phyloP scores from a whole-genome alignment of 169 alveolate species.

The Eimeria sp. region DNA sequence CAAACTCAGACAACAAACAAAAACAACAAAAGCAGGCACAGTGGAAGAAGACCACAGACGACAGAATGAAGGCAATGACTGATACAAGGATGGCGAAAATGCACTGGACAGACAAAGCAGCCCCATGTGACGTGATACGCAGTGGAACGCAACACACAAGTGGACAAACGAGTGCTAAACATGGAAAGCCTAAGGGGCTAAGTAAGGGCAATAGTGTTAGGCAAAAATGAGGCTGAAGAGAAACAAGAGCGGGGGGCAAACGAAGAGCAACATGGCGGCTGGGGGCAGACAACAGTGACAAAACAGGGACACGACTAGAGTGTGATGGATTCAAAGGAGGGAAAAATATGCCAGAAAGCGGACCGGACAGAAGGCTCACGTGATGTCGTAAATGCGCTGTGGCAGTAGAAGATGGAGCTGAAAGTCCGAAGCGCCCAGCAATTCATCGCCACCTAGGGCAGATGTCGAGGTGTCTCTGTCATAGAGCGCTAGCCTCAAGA shows the following conservation, averaged over 20 bases:
- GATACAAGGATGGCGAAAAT: too few relatives aligned
- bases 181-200: too few relatives aligned
- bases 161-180: neutral
- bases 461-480: conserved; percentile 57
- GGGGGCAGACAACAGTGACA: neutral
- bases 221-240: neutral
- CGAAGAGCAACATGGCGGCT: neutral
- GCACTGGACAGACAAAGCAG: neutral
- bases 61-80: neutral
- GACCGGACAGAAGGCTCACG: conserved; percentile 13
- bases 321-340: neutral
- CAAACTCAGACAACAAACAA: neutral
- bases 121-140: neutral
- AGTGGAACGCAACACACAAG: neutral
- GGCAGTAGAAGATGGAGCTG: conserved; percentile 72
- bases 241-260: neutral
- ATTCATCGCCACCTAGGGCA: conserved; percentile 64
- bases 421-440: conserved; percentile 67
- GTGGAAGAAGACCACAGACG: neutral
- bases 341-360: neutral
- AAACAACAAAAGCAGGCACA: too few relatives aligned
- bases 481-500: conserved; percentile 70
- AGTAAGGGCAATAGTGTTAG: too few relatives aligned
- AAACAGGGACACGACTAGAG: neutral
- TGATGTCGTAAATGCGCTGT: conserved; percentile 44